Base-by-base conservation (phyloP, 345 rosid genomes). In the Geranium brycei region DNA sequence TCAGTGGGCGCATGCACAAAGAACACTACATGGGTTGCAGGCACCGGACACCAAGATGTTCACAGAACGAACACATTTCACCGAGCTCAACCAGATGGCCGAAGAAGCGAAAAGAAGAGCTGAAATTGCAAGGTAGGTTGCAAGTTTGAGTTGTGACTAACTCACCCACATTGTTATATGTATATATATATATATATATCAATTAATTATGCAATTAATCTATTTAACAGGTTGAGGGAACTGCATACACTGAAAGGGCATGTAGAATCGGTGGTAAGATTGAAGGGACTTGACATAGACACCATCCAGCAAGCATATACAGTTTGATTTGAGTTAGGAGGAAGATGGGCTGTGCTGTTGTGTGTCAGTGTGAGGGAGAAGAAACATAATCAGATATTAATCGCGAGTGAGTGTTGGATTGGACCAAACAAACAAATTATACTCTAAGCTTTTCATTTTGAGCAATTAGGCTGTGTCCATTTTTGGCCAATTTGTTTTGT, bases 41-140 rank as follows among this genome's bases (percentile, higher is more conserved):
- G 82, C 91, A 68, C 97, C 99, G 3, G 96, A 93, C 78, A 79
- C 92, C 64, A 93, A 86, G 74, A 87, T 89, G 99, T 92, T 92
- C 72, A 79, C 91, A 0, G 99, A 88, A 64, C 75, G 91, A 61
- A 68, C 89, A 62, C 91, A 85, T 84, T 81, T 82, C 78, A 83
- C 80, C 0, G 99, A 93, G 71, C 99, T 93, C 60, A 88, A 88
- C 64, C 89, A 93, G 53, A 90, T 93, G 82, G 92, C 99, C 13
- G 97, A 91, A 73, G 99, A 93, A 77, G 99, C 99, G 38, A 93
- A 88, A 79, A 80, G 97, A 74, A 85, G 97, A 76, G 97, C 99
- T 23, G 99, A 93, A 79, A 93, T 93, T 59, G 95, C 97, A 11
- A 85, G 99, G 97, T 93, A 73, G 57, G 61, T 19, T 19, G 40